Conservation (phyloP, 1,284 basidiomycete species). For the Earliella scabrosa region DNA sequence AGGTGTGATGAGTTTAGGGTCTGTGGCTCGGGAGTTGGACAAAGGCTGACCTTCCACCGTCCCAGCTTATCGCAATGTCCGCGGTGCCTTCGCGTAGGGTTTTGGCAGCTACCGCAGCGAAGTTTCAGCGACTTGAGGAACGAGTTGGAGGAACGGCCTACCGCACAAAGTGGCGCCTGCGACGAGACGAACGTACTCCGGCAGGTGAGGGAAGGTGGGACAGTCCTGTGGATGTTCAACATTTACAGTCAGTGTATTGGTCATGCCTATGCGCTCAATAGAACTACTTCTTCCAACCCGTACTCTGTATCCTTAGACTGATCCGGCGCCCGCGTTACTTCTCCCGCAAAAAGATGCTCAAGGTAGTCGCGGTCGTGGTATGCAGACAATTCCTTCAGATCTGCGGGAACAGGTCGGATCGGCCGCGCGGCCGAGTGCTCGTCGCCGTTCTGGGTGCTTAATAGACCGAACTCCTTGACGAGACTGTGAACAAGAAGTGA, state of each 20-base stretch:
- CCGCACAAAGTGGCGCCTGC: conserved; percentile 68
- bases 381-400: conserved; percentile 50
- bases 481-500: conserved; percentile 83
- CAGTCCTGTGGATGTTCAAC: conserved; percentile 68
- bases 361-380: conserved; percentile 66
- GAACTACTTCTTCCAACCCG: conserved; percentile 70
- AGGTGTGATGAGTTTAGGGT: conserved; percentile 15
- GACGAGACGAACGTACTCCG: conserved; percentile 70
- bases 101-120: conserved; percentile 71
- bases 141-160: background rate
- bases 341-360: conserved; percentile 49
- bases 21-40: no score
- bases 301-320: conserved; percentile 40
- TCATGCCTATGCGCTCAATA: background rate
- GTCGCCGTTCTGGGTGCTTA: conserved; percentile 39
- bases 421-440: conserved; percentile 41
- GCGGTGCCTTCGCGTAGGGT: conserved; percentile 57
- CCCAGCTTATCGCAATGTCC: conserved; percentile 82
- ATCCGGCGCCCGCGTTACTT: conserved; percentile 20
- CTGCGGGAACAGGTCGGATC: conserved; percentile 57
- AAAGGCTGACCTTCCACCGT: conserved; percentile 69
- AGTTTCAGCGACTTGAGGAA: no score
- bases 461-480: conserved; percentile 59
- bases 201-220: conserved; percentile 73
- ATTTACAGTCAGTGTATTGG: background rate